Base-by-base conservation (phyloP, 139 green algal genomes). In the Nannochloris sp. region DNA sequence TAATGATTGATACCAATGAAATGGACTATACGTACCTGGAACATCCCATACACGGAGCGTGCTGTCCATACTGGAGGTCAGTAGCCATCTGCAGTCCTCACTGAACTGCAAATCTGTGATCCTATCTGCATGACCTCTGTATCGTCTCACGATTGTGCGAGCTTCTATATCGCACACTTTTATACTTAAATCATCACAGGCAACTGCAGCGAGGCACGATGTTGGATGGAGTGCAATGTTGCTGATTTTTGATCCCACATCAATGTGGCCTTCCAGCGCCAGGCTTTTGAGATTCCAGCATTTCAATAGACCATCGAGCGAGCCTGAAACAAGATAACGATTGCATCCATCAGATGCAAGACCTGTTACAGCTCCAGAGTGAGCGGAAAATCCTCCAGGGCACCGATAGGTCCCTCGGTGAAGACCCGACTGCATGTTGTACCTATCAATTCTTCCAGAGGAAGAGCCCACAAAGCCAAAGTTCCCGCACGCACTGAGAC, bases 341-440 rank as follows among this genome's bases (percentile, higher is more conserved):
- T 94, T 95, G 81, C 63, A 75, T 23, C 50, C 66, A 68, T 97
- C 89, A 11, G 68, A 31, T 1, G 65, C 70, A 23, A 66, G 30
- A 17, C 85, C 90, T 2, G 73, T 59, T 11, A 97, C 74, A 2
- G 81, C 66, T 9, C 76, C 76, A 3, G 87, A 87, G 5, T 72
- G 49, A 14, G 61, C 45, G 5, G 29, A 2, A 12, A 12, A 53
- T 40, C 25, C 59, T 0, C 16, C 20, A 23, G 28, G 3, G 13
- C n/a, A 26, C 9, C 14, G 11, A 69, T 87, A 92, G 0, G 55
- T 62, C 25, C 89, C 88, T 16, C 89, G 67, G 76, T 95, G 86
- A 28, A 89, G 48, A 2, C 89, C 89, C 16, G 74, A 89, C 80
- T 97, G 93, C 83, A 99, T 79, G 84, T 98, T 98, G 81, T 95